phyloP scores from a whole-genome alignment of 768 basidiomycete species.

The Termitomyces sp. region DNA sequence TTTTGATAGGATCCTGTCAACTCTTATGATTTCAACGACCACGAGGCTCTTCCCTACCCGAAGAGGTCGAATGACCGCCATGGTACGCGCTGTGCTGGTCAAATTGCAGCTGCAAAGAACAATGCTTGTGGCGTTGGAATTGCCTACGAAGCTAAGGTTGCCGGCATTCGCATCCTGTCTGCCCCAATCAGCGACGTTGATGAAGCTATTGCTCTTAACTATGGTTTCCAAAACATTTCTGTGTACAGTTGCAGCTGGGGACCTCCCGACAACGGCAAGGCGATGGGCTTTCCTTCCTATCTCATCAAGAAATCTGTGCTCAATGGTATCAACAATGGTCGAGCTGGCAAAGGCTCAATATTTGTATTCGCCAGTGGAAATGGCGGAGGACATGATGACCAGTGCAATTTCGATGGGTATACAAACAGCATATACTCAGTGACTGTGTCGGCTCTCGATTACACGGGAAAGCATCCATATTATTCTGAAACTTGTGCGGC shows the following conservation, averaged over 20 bases:
- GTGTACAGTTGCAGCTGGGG: conserved; percentile 99
- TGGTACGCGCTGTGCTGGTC: conserved; percentile 96
- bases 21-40: conserved; percentile 96
- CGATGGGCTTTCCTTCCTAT: conserved; percentile 92
- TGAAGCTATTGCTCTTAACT: conserved; percentile 93
- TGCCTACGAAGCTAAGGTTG: conserved; percentile 86
- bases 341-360: conserved; percentile 85
- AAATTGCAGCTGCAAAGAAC: conserved; percentile 91
- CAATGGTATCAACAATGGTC: conserved; percentile 89
- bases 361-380: conserved; percentile 98
- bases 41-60: conserved; percentile 81
- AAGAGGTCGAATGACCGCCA: conserved; percentile 87
- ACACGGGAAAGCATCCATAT: conserved; percentile 88
- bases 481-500: conserved; percentile 97
- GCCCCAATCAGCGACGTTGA: conserved; percentile 93
- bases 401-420: conserved; percentile 99
- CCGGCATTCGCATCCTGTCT: conserved; percentile 94
- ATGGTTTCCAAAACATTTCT: conserved; percentile 84
- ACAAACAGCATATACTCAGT: conserved; percentile 97
- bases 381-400: conserved; percentile 85
- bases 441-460: conserved; percentile 92
- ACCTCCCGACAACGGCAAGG: conserved; percentile 88
- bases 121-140: conserved; percentile 93
- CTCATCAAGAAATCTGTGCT: conserved; percentile 91
- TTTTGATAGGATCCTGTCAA: conserved; percentile 69